Evolutionary conservation across 2,329 filamentous ascomycete genomes (phyloP).

Genomic region (Xylaria sp.): DNA sequence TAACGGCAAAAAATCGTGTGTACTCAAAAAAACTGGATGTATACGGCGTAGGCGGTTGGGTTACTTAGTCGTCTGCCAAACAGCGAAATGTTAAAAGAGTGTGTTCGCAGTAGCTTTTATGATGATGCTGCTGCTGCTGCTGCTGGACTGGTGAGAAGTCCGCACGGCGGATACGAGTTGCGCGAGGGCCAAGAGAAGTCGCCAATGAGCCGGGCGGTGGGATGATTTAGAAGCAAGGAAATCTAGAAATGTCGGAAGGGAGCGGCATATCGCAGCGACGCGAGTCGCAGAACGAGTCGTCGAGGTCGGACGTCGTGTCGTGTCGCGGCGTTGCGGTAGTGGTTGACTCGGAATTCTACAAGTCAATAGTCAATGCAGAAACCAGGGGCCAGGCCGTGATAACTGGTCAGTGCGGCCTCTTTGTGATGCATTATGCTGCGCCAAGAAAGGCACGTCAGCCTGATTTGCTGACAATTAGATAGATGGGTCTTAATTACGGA

Average conservation of each 20-base stretch:
- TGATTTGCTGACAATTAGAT: too few species aligned
- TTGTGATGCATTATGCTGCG: too few species aligned
- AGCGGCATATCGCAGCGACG: constrained; percentile 26
- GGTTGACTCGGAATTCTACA: constrained; percentile 20
- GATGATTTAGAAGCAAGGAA: constrained; percentile 15
- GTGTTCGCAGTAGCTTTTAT: constrained; percentile 7
- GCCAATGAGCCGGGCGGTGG: neutral
- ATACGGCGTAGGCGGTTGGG: neutral
- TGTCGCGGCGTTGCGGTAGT: constrained; percentile 6
- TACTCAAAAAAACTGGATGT: neutral
- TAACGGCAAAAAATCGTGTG: neutral
- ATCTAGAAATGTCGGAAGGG: constrained; percentile 14
- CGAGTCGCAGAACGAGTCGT: constrained; percentile 12
- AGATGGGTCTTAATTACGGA: too few species aligned
- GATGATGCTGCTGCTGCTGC: too few species aligned
- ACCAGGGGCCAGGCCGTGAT: neutral
- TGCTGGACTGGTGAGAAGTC: neutral
- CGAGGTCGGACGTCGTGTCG: constrained; percentile 21
- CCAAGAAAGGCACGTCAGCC: too few species aligned
- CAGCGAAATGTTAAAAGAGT: constrained; percentile 5
- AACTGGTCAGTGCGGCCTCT: too few species aligned
- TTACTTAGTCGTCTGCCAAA: neutral
- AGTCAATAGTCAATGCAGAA: neutral
- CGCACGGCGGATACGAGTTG: constrained; percentile 13
- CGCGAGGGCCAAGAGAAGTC: neutral